Conservation (phyloP, 768 basidiomycete genomes). For the Pulveroboletus sp. region DNA sequence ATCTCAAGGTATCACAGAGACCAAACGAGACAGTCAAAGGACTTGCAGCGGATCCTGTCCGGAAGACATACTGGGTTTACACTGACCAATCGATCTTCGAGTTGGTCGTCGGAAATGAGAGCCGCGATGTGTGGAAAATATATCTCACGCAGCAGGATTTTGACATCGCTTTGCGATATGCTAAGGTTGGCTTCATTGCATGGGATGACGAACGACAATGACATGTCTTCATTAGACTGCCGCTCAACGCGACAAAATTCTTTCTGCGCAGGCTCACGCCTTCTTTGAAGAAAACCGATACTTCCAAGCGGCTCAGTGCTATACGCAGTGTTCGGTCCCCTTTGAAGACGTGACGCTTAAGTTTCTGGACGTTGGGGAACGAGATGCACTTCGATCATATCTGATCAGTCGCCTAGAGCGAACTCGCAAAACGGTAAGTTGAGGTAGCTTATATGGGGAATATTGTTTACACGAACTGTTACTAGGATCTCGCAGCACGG, state of each 20-base stretch:
- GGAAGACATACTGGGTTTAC: conserved; percentile 92
- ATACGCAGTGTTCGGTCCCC: conserved; percentile 79
- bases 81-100: conserved; percentile 89
- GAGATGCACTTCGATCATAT: conserved; percentile 88
- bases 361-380: conserved; percentile 85
- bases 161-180: conserved; percentile 73
- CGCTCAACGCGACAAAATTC: conserved; percentile 79
- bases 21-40: conserved; percentile 68
- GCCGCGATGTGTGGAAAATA: conserved; percentile 91
- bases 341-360: conserved; percentile 93
- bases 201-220: neutral
- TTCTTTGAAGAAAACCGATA: conserved; percentile 77
- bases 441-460: neutral
- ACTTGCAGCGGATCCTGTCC: conserved; percentile 78
- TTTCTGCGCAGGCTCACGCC: conserved; percentile 77
- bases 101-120: conserved; percentile 79
- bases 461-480: neutral
- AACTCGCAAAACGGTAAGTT: conserved; percentile 73
- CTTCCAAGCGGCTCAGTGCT: conserved; percentile 89
- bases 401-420: conserved; percentile 83
- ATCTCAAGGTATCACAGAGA: conserved; percentile 47
- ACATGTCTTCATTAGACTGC: conserved; percentile 54
- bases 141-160: conserved; percentile 76
- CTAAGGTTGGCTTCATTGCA: conserved; percentile 54
- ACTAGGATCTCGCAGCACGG: conserved; percentile 84